Evolutionary conservation across 179 eudicot species (phyloP).

Genomic region (Monotropa hypopitys): DNA sequence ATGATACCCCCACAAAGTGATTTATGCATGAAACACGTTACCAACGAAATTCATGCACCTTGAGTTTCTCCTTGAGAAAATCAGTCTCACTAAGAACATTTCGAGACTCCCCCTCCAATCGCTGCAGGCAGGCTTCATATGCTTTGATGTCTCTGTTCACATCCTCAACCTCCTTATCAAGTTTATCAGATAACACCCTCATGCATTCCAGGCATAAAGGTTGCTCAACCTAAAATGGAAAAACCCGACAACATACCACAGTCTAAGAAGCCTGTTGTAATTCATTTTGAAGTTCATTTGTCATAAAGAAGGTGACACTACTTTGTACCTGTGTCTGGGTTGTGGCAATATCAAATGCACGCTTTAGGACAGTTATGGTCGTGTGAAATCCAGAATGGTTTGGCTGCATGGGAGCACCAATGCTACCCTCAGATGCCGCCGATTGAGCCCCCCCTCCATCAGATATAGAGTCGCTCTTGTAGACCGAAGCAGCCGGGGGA

Average conservation of each 20-base stretch:
- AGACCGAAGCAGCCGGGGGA: conserved; percentile 91
- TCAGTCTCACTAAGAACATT: conserved; percentile 78
- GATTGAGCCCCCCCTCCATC: conserved; percentile 39
- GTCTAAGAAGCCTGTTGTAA: neutral
- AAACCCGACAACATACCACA: neutral
- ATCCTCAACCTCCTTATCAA: conserved; percentile 96
- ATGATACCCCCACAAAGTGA: neutral
- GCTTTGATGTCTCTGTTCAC: conserved; percentile 72
- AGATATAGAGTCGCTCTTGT: conserved; percentile 52
- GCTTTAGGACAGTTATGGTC: conserved; percentile 66
- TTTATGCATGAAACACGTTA: neutral
- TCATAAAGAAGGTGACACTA: neutral
- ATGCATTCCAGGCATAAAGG: conserved; percentile 94
- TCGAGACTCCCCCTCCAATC: conserved; percentile 65
- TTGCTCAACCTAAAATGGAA: conserved; percentile 62
- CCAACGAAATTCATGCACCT: conserved; percentile 32
- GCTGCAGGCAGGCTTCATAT: conserved; percentile 82
- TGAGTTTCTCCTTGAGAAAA: conserved; percentile 76
- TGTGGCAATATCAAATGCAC: conserved; percentile 85
- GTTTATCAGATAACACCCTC: conserved; percentile 86
- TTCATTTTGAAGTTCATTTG: neutral
- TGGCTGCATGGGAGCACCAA: conserved; percentile 37
- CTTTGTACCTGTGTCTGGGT: conserved; percentile 64
- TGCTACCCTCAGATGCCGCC: conserved; percentile 42
- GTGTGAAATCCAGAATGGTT: conserved; percentile 76